Conservation (phyloP, 2,329 filamentous ascomycete genomes). For the Lecanosticta acicola region DNA sequence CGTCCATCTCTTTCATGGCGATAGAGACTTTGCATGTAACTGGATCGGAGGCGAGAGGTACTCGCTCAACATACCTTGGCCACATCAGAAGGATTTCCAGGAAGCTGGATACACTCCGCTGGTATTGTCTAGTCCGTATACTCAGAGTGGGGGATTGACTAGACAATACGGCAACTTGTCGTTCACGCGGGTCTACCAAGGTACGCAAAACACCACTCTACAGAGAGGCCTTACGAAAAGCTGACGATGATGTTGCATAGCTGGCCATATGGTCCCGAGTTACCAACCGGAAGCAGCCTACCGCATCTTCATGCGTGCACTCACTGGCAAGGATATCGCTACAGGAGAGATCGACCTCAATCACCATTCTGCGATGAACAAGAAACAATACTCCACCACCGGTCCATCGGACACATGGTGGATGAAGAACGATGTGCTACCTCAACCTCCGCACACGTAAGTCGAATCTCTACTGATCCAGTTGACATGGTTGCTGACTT, state of each 20-base stretch:
- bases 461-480: constrained; percentile 2
- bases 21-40: constrained; percentile 51
- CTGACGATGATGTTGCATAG: no score
- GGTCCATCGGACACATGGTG: constrained; percentile 29
- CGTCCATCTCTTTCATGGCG: constrained; percentile 66
- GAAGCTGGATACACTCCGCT: constrained; percentile 44
- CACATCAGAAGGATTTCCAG: constrained; percentile 40
- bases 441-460: constrained; percentile 21
- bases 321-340: constrained; percentile 33
- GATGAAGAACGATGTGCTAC: constrained; percentile 30
- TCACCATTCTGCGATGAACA: constrained; percentile 10
- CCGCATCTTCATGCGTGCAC: constrained; percentile 34
- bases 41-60: constrained; percentile 54
- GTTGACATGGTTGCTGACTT: not conserved
- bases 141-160: constrained; percentile 28
- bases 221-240: no score
- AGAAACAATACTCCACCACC: constrained; percentile 21
- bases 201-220: no score
- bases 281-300: constrained; percentile 38
- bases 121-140: constrained; percentile 22
- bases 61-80: constrained; percentile 46
- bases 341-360: constrained; percentile 28
- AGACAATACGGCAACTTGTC: constrained; percentile 35
- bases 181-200: constrained; percentile 45
- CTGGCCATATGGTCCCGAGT: constrained; percentile 42